phyloP scores from a whole-genome alignment of 768 basidiomycete species.

The Neoboletus brunneissimus region DNA sequence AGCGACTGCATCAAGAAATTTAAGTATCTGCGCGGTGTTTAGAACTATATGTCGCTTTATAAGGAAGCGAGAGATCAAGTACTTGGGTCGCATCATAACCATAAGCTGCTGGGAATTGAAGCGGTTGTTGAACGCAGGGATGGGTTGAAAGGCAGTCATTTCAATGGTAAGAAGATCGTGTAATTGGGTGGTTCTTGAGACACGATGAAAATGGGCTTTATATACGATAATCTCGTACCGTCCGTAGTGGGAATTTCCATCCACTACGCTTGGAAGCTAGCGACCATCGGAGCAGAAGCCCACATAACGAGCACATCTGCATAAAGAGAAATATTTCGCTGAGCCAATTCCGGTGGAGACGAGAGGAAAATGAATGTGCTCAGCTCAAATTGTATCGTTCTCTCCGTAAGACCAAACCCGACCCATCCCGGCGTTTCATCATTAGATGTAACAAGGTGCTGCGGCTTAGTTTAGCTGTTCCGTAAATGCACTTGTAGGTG shows the following conservation, averaged over 20 bases:
- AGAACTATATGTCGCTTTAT: background rate
- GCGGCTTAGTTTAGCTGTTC: background rate
- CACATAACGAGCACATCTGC: background rate
- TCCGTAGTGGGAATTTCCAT: background rate
- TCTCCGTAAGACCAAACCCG: slow-evolving; percentile 1
- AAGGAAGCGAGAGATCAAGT: background rate
- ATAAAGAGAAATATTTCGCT: background rate
- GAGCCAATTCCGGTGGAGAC: no score
- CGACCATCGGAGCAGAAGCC: background rate
- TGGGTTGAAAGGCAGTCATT: background rate
- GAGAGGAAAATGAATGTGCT: no score
- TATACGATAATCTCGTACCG: background rate
- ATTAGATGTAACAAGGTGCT: background rate
- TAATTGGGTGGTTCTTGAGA: background rate
- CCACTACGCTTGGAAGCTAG: background rate
- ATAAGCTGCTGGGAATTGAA: background rate
- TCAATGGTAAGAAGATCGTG: background rate
- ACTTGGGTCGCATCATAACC: background rate
- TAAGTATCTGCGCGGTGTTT: background rate
- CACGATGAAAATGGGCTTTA: background rate
- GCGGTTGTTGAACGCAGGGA: background rate
- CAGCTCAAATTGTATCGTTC: background rate
- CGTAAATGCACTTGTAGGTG: background rate
- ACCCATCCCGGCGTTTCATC: background rate
- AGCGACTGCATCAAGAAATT: background rate